phyloP scores from a whole-genome alignment of 352 stramenopile species.

The Globisporangium abappressorium region DNA sequence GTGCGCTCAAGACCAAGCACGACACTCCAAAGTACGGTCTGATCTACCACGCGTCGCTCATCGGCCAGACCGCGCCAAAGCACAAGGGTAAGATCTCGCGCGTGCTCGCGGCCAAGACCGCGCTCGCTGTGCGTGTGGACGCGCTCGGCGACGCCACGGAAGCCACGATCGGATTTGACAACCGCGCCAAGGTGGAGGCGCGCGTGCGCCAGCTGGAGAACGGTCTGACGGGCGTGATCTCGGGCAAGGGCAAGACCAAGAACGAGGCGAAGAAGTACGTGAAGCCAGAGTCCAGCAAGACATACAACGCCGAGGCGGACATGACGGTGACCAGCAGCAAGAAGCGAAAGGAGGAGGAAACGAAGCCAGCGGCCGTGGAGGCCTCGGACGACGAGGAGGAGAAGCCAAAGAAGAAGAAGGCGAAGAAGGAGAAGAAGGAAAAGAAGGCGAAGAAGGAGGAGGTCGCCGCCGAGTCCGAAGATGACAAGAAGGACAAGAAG shows the following conservation, averaged over 20 bases:
- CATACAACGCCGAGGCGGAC: constrained; percentile 95
- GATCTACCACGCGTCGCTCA: constrained; percentile 99
- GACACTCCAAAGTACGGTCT: constrained; percentile 99
- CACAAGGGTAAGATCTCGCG: constrained; percentile 99
- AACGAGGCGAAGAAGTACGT: constrained; percentile 90
- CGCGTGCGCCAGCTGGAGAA: constrained; percentile 97
- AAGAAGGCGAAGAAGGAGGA: constrained; percentile 64
- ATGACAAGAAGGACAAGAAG: constrained; percentile 44
- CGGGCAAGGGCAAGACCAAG: constrained; percentile 89
- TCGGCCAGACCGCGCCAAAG: constrained; percentile 99
- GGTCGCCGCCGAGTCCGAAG: constrained; percentile 26
- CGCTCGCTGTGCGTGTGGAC: constrained; percentile 99
- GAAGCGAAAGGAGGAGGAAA: constrained; percentile 75
- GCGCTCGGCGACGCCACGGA: constrained; percentile 96
- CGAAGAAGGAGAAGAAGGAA: constrained; percentile 55
- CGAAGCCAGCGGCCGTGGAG: constrained; percentile 44
- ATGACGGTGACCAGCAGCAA: constrained; percentile 91
- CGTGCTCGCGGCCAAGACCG: constrained; percentile 97
- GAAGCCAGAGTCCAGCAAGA: constrained; percentile 69
- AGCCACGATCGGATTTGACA: constrained; percentile 96
- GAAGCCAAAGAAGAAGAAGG: constrained; percentile 62
- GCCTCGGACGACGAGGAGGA: constrained; percentile 65
- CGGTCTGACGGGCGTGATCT: constrained; percentile 80
- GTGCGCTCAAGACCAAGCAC: constrained; percentile 99
- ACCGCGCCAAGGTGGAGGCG: constrained; percentile 97